A percentile compares a stretch with the other conserved stretches of the same genome.
These are phyloP conservation scores for Schwanniomyces vanrijiae DNA, from an alignment of 805 yeast genomes.

Conservation along the genomic window DNA sequence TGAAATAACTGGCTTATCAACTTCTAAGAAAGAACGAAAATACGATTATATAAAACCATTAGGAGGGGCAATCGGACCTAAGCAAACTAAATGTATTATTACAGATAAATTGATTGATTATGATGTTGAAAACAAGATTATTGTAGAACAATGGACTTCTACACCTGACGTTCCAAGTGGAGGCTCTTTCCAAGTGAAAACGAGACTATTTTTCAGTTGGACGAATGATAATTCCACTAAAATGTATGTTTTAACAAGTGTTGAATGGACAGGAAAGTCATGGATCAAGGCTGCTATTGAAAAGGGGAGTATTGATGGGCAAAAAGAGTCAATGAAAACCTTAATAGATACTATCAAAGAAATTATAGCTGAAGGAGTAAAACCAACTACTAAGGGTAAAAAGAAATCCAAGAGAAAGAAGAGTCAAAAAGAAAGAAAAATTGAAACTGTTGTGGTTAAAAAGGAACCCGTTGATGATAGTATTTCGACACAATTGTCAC, in stretches of 20 bases:
- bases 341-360: constrained; percentile 48
- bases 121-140: constrained; percentile 48
- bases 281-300: constrained; percentile 80
- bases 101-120: constrained; percentile 55
- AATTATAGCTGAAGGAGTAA: constrained; percentile 20
- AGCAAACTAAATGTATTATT: constrained; percentile 66
- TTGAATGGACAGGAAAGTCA: constrained; percentile 74
- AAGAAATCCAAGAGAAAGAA: constrained; percentile 10
- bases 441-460: constrained; percentile 9
- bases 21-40: constrained; percentile 38
- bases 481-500: constrained; percentile 16
- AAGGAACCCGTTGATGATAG: constrained; percentile 13
- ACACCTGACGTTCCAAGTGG: constrained; percentile 89
- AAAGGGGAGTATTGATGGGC: constrained; percentile 72
- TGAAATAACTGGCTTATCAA: constrained; percentile 27
- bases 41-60: constrained; percentile 66
- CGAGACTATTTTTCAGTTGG: constrained; percentile 63
- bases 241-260: constrained; percentile 50
- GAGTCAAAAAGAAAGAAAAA: constrained; percentile 1
- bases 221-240: constrained; percentile 54
- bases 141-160: constrained; percentile 56
- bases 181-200: constrained; percentile 59
- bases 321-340: constrained; percentile 55
- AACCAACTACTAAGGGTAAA: constrained; percentile 6
- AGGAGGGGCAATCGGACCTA: constrained; percentile 71